Percentiles rank a stretch among this genome's conserved stretches.
Conservation (phyloP, 1,284 basidiomycete species). For the Phlebopus sp. region DNA sequence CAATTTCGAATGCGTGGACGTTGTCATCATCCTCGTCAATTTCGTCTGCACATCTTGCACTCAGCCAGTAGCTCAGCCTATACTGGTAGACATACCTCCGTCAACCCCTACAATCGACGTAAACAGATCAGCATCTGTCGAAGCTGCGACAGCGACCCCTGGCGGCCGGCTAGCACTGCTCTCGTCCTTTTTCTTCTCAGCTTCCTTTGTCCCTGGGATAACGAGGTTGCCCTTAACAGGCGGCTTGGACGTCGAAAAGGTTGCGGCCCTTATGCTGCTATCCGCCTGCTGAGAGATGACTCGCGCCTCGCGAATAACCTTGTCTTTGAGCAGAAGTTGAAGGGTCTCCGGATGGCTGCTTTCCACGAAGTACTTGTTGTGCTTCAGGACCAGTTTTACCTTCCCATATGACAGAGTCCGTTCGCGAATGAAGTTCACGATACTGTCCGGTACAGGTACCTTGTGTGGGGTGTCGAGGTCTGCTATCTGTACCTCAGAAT, state of each 20-base stretch:
- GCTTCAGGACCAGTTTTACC: constrained; percentile 94
- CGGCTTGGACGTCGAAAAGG: constrained; percentile 81
- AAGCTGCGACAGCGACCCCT: constrained; percentile 32
- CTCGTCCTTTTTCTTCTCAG: constrained; percentile 64
- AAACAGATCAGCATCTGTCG: constrained; percentile 74
- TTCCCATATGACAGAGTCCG: constrained; percentile 95
- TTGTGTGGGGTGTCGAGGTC: constrained; percentile 30
- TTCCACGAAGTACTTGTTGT: constrained; percentile 95
- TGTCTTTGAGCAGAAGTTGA: constrained; percentile 82
- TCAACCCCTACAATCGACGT: constrained; percentile 92
- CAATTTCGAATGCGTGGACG: constrained; percentile 93
- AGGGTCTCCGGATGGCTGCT: constrained; percentile 91
- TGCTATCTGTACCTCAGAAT: neutral
- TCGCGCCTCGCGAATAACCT: constrained; percentile 78
- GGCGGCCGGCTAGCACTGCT: constrained; percentile 35
- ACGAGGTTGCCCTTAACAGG: constrained; percentile 77
- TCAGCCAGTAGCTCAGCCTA: constrained; percentile 5
- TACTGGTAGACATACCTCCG: constrained; percentile 51
- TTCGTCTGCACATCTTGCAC: constrained; percentile 60
- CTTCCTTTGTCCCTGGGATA: constrained; percentile 82
- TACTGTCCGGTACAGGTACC: constrained; percentile 86
- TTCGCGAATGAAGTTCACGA: constrained; percentile 82
- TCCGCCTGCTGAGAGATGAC: constrained; percentile 62
- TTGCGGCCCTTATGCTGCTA: constrained; percentile 71
- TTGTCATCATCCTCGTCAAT: constrained; percentile 96